phyloP scores from a whole-genome alignment of 169 alveolate species.

The Plasmodium blacklocki region DNA sequence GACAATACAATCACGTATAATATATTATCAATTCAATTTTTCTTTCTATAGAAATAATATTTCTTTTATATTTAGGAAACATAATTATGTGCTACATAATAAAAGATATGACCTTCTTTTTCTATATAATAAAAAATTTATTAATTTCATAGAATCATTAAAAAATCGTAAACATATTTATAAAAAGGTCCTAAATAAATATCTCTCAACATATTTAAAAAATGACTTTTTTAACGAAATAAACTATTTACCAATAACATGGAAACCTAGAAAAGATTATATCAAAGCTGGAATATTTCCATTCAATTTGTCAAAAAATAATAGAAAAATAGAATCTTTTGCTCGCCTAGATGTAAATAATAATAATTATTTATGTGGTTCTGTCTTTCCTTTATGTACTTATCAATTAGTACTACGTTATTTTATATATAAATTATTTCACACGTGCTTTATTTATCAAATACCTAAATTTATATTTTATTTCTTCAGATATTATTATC shows the following conservation, averaged over 20 bases:
- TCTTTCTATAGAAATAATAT: constrained; percentile 5
- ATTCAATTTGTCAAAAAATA: constrained; percentile 29
- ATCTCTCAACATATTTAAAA: constrained; percentile 18
- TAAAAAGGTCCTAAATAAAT: background rate
- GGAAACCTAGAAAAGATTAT: constrained; percentile 71
- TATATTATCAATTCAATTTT: constrained; percentile 2
- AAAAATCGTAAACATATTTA: background rate
- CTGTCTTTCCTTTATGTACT: constrained; percentile 34
- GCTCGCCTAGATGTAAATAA: constrained; percentile 27
- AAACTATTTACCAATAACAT: constrained; percentile 46
- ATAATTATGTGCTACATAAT: constrained; percentile 1
- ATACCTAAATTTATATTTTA: constrained; percentile 19
- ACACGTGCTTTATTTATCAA: constrained; percentile 20
- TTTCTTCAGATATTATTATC: constrained; percentile 28
- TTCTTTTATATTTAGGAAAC: background rate
- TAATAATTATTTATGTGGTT: constrained; percentile 50
- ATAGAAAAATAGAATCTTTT: constrained; percentile 22
- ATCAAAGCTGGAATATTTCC: constrained; percentile 64
- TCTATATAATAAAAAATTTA: constrained; percentile 19
- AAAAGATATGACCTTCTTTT: constrained; percentile 7
- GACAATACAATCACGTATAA: too few relatives aligned
- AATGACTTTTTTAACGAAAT: constrained; percentile 43
- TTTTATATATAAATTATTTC: constrained; percentile 25
- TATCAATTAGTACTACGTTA: constrained; percentile 44
- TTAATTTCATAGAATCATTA: constrained; percentile 8